Evolutionary conservation across 129 eudicot species (phyloP), one percentile per base, ranked within the genome.

Genomic region (Artemisia tridentata): DNA sequence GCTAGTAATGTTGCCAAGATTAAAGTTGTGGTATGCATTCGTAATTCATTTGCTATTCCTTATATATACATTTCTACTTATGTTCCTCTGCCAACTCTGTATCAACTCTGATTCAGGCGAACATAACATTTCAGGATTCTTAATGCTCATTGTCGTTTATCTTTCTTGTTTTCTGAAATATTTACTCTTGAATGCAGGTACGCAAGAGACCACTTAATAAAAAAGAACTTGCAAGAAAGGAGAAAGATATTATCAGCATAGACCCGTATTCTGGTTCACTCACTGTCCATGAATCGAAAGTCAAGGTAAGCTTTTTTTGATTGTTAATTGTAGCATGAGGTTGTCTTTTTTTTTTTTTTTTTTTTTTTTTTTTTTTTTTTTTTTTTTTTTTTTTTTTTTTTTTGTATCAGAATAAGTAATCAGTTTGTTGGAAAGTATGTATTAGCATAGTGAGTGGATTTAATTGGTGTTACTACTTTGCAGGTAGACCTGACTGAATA

Each of bases 401-500:
- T 34, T 2, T 21, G 41, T 34, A 34, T 5, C 43, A 51, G 52
- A 27, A 1, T 51, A 29, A 31, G 3, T 27, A 4, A 25, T 50
- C 34, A 29, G 34, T 29, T 29, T 29, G 6, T 29, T 29, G 6
- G 34, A 29, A 29, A 29, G 34, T 51, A 27, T 63, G 29, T 52
- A 11, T 74, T 15, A 16, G 12, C 64, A 46, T 50, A 12, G 11
- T 64, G 54, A 20, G 31, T 63, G 63, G 29, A 56, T 75, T 58
- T 2, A 10, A 19, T 19, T 18, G 21, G 62, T 56, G 62, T 56
- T 31, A 23, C 54, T 27, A 9, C 13, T 64, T 79, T 72, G 77
- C 84, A 88, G 96, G 96, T 88, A 4, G 96, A 88, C 72, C 56
- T 88, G 25, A 88, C 96, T 69, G 96, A 83, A 73, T 88, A 88